These are phyloP conservation scores for Termitomyces eurrhizus DNA, from an alignment of 768 basidiomycete species.

Conservation along the genomic window DNA sequence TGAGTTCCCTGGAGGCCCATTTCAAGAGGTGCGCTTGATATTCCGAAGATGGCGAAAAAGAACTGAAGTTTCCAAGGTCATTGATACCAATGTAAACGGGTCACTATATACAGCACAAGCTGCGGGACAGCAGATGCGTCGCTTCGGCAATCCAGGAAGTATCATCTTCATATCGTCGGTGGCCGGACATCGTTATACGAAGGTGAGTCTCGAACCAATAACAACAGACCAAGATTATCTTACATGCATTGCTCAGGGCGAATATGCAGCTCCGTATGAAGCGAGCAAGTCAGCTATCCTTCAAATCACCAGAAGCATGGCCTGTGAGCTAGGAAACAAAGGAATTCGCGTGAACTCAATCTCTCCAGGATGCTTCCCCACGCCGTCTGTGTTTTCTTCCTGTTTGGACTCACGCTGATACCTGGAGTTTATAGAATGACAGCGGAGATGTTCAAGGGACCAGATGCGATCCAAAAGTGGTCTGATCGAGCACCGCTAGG, in stretches of 20 bases:
- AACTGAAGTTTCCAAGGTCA: constrained; percentile 36
- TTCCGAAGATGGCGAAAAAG: neutral
- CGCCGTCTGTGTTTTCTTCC: constrained; percentile 34
- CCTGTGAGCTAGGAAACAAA: constrained; percentile 43
- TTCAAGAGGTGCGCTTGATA: constrained; percentile 39
- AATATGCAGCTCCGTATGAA: constrained; percentile 63
- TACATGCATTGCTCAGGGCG: too few species aligned
- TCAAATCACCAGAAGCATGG: constrained; percentile 79
- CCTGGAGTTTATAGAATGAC: constrained; percentile 52
- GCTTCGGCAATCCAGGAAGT: constrained; percentile 48
- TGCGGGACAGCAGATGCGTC: constrained; percentile 9
- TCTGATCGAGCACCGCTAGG: constrained; percentile 61
- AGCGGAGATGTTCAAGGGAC: constrained; percentile 61
- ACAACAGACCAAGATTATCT: too few species aligned
- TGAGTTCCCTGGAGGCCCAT: constrained; percentile 58
- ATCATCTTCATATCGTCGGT: constrained; percentile 66
- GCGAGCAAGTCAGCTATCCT: constrained; percentile 71
- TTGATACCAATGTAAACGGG: constrained; percentile 64
- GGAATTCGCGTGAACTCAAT: constrained; percentile 68
- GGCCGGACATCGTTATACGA: constrained; percentile 38
- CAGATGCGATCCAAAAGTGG: constrained; percentile 58
- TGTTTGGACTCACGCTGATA: neutral
- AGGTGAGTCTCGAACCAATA: neutral
- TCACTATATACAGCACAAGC: constrained; percentile 33
- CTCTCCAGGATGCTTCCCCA: constrained; percentile 72